A percentile compares a stretch with the other conserved stretches of the same genome.
Conservation (phyloP, 768 basidiomycete genomes). For the Tricholoma matsutake region DNA sequence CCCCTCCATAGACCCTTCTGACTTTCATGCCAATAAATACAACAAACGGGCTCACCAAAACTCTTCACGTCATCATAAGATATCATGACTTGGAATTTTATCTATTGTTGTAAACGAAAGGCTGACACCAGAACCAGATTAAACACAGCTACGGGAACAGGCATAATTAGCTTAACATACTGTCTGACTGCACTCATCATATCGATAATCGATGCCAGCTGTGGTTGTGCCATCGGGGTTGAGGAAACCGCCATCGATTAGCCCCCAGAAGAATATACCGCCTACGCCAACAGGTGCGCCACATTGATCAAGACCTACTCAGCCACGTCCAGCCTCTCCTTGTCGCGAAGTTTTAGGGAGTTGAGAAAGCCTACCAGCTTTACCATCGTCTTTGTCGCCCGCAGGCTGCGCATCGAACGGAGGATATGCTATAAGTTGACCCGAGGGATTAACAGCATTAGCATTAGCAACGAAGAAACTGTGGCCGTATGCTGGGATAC, state of each 20-base stretch:
- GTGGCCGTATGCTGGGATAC: conserved; percentile 80
- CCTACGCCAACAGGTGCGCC: conserved; percentile 33
- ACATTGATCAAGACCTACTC: conserved; percentile 44
- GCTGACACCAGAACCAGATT: conserved; percentile 33
- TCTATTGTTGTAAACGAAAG: conserved; percentile 63
- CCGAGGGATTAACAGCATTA: conserved; percentile 33
- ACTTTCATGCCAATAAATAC: not conserved
- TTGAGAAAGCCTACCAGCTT: conserved; percentile 23
- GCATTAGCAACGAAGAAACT: conserved; percentile 48
- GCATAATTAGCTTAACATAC: conserved; percentile 39
- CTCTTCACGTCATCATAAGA: conserved; percentile 66
- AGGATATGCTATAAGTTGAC: conserved; percentile 42
- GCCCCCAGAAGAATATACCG: conserved; percentile 59
- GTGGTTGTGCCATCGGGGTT: conserved; percentile 41
- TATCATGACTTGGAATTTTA: conserved; percentile 52
- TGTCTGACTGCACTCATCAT: conserved; percentile 70
- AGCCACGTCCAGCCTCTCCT: not conserved
- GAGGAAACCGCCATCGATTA: conserved; percentile 56
- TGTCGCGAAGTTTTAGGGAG: not conserved
- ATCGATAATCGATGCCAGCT: conserved; percentile 50
- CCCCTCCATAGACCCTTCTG: too few species aligned
- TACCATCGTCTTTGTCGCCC: conserved; percentile 50
- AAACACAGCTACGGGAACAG: not conserved
- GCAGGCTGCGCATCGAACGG: conserved; percentile 47
- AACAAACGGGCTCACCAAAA: conserved; percentile 35